Evolutionary conservation across 345 rosid species (phyloP), one percentile per base, ranked within the genome.

Genomic region (Salix purpurea): DNA sequence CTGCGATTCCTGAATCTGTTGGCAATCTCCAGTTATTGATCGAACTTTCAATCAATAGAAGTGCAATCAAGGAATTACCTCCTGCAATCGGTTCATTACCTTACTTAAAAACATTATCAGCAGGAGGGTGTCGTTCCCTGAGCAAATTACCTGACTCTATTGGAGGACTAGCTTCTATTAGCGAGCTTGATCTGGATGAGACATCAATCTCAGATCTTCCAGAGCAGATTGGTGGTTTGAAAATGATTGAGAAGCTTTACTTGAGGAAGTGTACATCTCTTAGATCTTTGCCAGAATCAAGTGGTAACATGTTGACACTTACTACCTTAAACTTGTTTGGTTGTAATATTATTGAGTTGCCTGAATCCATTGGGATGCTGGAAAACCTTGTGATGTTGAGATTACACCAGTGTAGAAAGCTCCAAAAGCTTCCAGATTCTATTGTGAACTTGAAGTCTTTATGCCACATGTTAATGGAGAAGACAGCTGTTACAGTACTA

Each of bases 301-400:
- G 79, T 7, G 89, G 90, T 28, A 76, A 68, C 56, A 50, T 89
- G 84, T 70, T 12, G 76, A 77, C 36, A 75, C 85, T 89, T 2
- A 84, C 85, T 23, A 13, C 48, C 19, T 19, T 89, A 67, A 21
- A 68, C 60, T 62, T 89, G 67, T 69, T 7, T 15, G 39, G 75
- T 13, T 44, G 77, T 72, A 71, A 60, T 34, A 82, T 89, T 26
- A 84, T 56, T 0, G 81, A 85, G 75, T 77, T 89, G 78, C 92
- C 92, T 2, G 88, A 84, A 68, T 86, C 90, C 48, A 15, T 86
- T 36, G 90, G 89, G 65, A 74, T 39, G 79, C 72, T 89, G 75
- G 87, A 89, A 84, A 86, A 75, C 71, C 88, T 87, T 61, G 65
- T 26, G 23, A 46, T 5, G 14, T 72, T 89, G 71, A 83, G 50